Evolutionary conservation across 768 basidiomycete species (phyloP).

Genomic region (Cubamyces sp.): DNA sequence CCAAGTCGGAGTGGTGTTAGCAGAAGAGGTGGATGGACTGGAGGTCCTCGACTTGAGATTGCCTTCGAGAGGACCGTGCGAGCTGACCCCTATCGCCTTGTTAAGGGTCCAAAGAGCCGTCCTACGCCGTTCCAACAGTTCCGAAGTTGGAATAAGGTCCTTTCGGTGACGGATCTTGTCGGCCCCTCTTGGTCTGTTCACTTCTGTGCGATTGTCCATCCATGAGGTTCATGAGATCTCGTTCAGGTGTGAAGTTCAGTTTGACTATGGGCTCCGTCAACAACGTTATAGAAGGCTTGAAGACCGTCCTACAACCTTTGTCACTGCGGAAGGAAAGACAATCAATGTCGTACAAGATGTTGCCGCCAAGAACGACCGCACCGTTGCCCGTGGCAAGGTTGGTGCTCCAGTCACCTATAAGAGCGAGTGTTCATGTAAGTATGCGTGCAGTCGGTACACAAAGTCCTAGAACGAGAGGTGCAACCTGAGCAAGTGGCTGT

Average conservation of each 20-base stretch:
- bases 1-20: background rate
- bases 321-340: constrained; percentile 58
- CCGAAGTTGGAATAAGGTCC: constrained; percentile 43
- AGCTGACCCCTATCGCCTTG: constrained; percentile 21
- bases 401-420: constrained; percentile 12
- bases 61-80: constrained; percentile 22
- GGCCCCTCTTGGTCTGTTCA: constrained; percentile 59
- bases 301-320: constrained; percentile 58
- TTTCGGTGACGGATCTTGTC: constrained; percentile 69
- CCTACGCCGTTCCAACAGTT: constrained; percentile 45
- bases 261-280: constrained; percentile 74
- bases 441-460: constrained; percentile 65
- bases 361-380: constrained; percentile 58
- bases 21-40: constrained; percentile 6
- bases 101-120: constrained; percentile 19
- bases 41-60: constrained; percentile 33
- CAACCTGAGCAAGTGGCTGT: constrained; percentile 60
- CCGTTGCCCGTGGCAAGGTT: constrained; percentile 59
- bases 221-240: background rate
- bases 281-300: constrained; percentile 52
- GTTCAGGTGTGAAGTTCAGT: constrained; percentile 78
- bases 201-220: no score
- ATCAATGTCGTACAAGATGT: constrained; percentile 57
- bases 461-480: constrained; percentile 74
- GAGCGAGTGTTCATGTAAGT: background rate